Evolutionary conservation across 768 basidiomycete genomes (phyloP), one percentile per base, ranked within the genome.

Genomic region (Boletus subcaerulescens): DNA sequence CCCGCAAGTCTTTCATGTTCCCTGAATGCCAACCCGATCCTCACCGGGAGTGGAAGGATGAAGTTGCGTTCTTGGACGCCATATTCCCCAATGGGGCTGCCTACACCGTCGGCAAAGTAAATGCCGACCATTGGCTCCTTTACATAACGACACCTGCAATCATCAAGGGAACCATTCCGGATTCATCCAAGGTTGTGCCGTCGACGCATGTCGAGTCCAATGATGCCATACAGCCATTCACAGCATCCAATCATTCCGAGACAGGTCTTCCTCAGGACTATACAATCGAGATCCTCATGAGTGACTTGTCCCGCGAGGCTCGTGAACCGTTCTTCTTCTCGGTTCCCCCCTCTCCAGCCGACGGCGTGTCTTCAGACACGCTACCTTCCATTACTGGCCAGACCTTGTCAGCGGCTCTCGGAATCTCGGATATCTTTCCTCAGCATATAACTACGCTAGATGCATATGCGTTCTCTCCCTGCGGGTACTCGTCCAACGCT

Each of bases 271-370:
- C 63, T n/a, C 82, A 82, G 57, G 97, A 98, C 73, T 94, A 88
- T 67, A 98, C 97, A 46, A 89, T 99, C 68, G 97, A 99, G 74
- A 94, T 99, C 67, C 85, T 98, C 66, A 99, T 99, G 97, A 92
- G 93, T 48, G 82, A 90, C 60, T 83, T 99, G 18, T 82, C 87
- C 15, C 81, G 87, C 10, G 69, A 77, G 39, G 89, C 89, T n/a
- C 83, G 93, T 52, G 74, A 77, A 17, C 82, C 86, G 1, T 99
- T 99, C 79, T 87, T 86, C 78, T 82, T 65, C 60, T 66, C 65
- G 26, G 56, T 67, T n/a, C 67, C 72, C 20, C 65, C 71, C 55
- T 72, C 73, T 22, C 82, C 86, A 3, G 74, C 77, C 48, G 73
- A 75, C 9, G 85, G 82, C 58, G 84, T 81, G 24, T 75, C 81